phyloP scores from a whole-genome alignment of 176 grass and related monocot species.

The Echinochloa phyllopogon region DNA sequence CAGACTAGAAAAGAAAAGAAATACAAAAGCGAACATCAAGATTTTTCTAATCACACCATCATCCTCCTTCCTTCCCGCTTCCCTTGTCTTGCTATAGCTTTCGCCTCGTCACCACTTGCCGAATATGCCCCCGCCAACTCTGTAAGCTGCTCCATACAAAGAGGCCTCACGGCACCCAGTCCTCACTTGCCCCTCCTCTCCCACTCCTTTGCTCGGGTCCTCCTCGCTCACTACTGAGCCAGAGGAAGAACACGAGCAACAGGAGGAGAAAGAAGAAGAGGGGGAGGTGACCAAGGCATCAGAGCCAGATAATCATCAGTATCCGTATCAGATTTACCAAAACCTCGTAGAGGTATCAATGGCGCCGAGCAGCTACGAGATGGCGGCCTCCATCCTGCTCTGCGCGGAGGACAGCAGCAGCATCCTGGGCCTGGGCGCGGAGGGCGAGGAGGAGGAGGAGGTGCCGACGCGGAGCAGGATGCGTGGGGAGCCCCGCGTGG shows the following conservation, averaged over 20 bases:
- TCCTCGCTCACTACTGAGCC: not conserved
- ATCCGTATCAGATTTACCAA: not conserved
- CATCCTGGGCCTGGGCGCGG: constrained; percentile 60
- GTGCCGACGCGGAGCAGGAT: constrained; percentile 7
- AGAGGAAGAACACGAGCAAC: constrained; percentile 20
- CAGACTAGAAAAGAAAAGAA: constrained; percentile 30
- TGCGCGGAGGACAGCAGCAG: constrained; percentile 96
- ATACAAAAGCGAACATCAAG: not conserved
- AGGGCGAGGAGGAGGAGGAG: constrained; percentile 41
- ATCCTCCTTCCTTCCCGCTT: constrained; percentile 43
- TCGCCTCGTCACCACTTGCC: constrained; percentile 17
- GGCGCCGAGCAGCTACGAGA: constrained; percentile 74
- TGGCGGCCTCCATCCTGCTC: constrained; percentile 77
- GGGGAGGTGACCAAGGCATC: constrained; percentile 18
- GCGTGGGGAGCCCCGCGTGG: constrained; percentile 39
- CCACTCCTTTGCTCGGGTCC: constrained; percentile 22
- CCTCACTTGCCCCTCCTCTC: constrained; percentile 26
- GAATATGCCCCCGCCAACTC: constrained; percentile 35
- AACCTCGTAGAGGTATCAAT: constrained; percentile 17
- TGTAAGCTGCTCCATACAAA: constrained; percentile 36
- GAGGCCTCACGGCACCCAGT: not conserved
- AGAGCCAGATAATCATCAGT: not conserved
- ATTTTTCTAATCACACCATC: constrained; percentile 43
- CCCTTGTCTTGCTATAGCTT: not conserved
- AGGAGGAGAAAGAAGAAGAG: not conserved